Conservation (phyloP, 225 moss, liverwort and hornwort genomes). For the Bryoerythrophyllum caledonicum region DNA sequence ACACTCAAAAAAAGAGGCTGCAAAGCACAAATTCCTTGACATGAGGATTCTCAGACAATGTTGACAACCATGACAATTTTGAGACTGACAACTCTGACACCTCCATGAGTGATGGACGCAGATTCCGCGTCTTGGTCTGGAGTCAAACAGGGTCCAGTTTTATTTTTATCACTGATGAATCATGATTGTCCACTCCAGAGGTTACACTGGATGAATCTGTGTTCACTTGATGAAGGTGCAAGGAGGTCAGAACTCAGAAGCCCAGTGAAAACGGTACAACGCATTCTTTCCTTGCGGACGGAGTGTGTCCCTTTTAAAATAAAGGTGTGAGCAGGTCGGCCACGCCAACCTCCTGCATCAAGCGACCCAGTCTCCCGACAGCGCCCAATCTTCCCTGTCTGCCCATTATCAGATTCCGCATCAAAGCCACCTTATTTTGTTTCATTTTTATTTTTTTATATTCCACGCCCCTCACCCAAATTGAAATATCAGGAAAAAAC, state of each 20-base stretch:
- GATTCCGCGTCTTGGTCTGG: neutral
- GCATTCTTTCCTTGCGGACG: neutral
- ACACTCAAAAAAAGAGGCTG: neutral
- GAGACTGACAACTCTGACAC: neutral
- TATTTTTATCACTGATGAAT: neutral
- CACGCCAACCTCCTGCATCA: neutral
- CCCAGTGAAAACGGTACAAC: neutral
- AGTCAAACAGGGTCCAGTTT: neutral
- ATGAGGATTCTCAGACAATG: neutral
- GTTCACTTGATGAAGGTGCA: neutral
- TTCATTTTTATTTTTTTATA: no score
- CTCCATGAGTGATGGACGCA: neutral
- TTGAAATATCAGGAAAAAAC: neutral
- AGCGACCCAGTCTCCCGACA: slow-evolving; percentile 14
- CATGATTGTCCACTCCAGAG: no score
- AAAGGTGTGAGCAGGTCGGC: neutral
- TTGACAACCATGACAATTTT: neutral
- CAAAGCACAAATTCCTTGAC: neutral
- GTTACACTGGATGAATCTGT: no score
- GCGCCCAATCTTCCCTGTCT: neutral
- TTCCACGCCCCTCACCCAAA: no score
- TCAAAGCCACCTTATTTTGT: neutral
- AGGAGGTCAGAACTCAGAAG: neutral
- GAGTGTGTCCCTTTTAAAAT: neutral
- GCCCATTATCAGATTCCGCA: slow-evolving; percentile 1